phyloP scores from a whole-genome alignment of 208 protist genomes.

The Leishmania major region DNA sequence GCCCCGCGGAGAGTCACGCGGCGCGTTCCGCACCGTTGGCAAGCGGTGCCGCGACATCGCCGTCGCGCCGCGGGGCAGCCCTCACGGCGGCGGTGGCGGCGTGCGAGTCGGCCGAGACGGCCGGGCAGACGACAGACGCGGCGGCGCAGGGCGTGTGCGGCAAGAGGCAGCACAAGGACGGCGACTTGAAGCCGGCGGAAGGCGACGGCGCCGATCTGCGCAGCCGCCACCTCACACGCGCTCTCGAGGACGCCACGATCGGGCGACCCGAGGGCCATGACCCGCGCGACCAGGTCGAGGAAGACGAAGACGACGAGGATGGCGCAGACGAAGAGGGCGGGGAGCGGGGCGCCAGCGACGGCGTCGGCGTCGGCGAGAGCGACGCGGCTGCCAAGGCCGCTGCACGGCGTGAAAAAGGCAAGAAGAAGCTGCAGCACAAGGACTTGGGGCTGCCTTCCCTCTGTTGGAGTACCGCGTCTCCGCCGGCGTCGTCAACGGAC shows the following conservation, averaged over 20 bases:
- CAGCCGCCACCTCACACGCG: constrained; percentile 14
- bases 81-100: background rate
- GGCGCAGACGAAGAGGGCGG: background rate
- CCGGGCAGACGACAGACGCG: background rate
- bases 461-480: background rate
- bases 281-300: constrained; percentile 28
- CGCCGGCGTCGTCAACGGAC: background rate
- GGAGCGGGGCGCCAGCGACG: background rate
- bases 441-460: background rate
- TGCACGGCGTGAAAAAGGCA: background rate
- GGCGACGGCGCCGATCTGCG: constrained; percentile 4
- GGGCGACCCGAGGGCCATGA: constrained; percentile 36
- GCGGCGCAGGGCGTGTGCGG: background rate
- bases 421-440: background rate
- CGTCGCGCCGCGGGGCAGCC: too few species aligned
- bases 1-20: background rate
- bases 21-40: background rate
- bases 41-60: background rate
- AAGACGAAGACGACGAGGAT: constrained; percentile 24
- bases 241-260: constrained; percentile 29
- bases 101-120: background rate
- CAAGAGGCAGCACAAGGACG: background rate
- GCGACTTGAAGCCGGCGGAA: background rate
- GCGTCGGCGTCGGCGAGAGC: background rate
- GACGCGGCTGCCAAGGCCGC: background rate